Evolutionary conservation across 345 rosid species (phyloP).

Genomic region (Conringia planisiliqua): DNA sequence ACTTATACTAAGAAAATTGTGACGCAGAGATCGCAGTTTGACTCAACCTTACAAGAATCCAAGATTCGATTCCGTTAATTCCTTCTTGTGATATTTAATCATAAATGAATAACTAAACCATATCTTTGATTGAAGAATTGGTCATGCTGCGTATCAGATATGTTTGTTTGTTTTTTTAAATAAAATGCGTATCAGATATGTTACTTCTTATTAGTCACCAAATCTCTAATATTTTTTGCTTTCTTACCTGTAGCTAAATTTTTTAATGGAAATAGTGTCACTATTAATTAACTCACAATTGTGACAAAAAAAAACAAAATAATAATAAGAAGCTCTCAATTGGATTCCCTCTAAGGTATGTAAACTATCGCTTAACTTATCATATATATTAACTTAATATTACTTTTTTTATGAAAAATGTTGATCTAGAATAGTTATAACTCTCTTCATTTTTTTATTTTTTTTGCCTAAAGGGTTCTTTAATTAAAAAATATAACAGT

Average conservation of each 20-base stretch:
- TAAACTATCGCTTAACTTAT: not conserved
- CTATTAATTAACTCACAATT: not conserved
- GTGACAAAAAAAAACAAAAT: not conserved
- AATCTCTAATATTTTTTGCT: slow-evolving; percentile 20
- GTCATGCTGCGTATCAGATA: slow-evolving; percentile 16
- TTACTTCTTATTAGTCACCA: slow-evolving; percentile 11
- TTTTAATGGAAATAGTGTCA: not conserved
- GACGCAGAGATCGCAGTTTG: not conserved
- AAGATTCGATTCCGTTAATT: slow-evolving; percentile 15
- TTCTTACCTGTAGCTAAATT: not conserved
- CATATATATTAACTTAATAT: not conserved
- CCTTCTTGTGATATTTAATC: not conserved
- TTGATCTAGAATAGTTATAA: not conserved
- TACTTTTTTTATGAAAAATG: not conserved
- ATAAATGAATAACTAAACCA: not conserved
- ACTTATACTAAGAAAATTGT: not conserved
- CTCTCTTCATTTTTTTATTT: too few species aligned
- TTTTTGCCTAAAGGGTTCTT: too few species aligned
- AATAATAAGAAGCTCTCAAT: not conserved
- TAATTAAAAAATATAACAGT: too few species aligned
- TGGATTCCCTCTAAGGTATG: not conserved
- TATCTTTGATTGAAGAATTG: slow-evolving; percentile 25
- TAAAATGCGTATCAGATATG: slow-evolving; percentile 11
- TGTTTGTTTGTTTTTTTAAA: not conserved
- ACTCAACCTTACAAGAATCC: slow-evolving; percentile 4